phyloP scores from a whole-genome alignment of 1,139 yeast genomes.

The Hanseniaspora gamundiae region DNA sequence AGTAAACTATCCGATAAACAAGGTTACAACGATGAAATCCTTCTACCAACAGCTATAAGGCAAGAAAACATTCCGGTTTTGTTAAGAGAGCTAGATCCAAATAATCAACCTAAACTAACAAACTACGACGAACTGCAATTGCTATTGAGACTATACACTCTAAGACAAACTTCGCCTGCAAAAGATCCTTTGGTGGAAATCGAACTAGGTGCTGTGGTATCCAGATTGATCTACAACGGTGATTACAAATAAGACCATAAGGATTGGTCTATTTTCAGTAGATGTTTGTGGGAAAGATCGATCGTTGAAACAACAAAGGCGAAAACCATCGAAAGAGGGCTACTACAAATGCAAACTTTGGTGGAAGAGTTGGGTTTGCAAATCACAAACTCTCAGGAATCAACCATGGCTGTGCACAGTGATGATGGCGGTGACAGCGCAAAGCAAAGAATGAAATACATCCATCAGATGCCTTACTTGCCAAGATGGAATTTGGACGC shows the following conservation, averaged over 20 bases:
- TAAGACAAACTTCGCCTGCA: constrained; percentile 63
- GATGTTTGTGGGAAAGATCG: constrained; percentile 88
- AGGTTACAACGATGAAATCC: constrained; percentile 23
- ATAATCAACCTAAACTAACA: constrained; percentile 61
- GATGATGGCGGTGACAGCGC: constrained; percentile 19
- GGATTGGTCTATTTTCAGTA: constrained; percentile 71
- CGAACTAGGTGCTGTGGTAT: constrained; percentile 63
- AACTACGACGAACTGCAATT: constrained; percentile 65
- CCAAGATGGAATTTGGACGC: constrained; percentile 85
- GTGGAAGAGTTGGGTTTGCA: constrained; percentile 81
- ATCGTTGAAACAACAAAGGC: constrained; percentile 68
- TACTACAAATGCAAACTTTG: constrained; percentile 81
- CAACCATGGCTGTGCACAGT: constrained; percentile 14
- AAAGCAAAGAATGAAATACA: constrained; percentile 46
- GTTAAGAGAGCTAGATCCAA: constrained; percentile 57
- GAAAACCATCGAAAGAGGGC: constrained; percentile 86
- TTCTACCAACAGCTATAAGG: constrained; percentile 50
- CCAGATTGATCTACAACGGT: constrained; percentile 48
- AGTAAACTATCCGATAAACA: constrained; percentile 25
- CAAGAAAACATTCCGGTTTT: constrained; percentile 52
- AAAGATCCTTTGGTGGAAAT: constrained; percentile 65
- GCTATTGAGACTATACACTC: constrained; percentile 49
- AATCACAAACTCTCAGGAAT: constrained; percentile 25
- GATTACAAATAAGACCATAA: constrained; percentile 27
- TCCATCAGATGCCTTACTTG: constrained; percentile 63